Percentiles rank a stretch among this genome's conserved stretches.
These are phyloP conservation scores for Linnemannia elongata DNA, from an alignment of 192 early-diverging fungal genomes.

Conservation along the genomic window DNA sequence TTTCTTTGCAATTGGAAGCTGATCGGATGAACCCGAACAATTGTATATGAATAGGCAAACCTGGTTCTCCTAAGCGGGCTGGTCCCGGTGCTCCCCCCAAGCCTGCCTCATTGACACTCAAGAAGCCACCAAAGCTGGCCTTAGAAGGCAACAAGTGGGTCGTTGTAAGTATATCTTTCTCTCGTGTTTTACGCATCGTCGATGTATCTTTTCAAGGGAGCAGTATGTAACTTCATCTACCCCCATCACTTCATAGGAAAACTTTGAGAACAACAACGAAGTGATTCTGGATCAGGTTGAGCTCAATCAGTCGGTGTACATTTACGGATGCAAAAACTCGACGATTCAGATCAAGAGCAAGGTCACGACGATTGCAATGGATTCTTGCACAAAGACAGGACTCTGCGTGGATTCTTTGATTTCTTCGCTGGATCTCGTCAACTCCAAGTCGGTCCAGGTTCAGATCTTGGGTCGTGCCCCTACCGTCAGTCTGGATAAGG, in stretches of 20 bases:
- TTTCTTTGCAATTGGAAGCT: neutral
- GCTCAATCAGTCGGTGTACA: conserved; percentile 91
- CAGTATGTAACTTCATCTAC: neutral
- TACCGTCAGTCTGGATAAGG: conserved; percentile 92
- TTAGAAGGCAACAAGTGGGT: conserved; percentile 95
- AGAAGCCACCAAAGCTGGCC: conserved; percentile 82
- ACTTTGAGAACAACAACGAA: conserved; percentile 78
- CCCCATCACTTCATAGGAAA: conserved; percentile 68
- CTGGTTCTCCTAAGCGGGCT: conserved; percentile 56
- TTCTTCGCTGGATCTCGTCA: conserved; percentile 89
- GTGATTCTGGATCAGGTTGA: conserved; percentile 86
- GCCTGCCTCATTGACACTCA: conserved; percentile 68
- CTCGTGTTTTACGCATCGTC: neutral
- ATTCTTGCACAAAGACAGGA: conserved; percentile 92
- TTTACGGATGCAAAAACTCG: conserved; percentile 93
- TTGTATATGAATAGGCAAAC: conserved; percentile 24
- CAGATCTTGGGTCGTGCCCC: conserved; percentile 89
- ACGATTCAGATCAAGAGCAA: conserved; percentile 95
- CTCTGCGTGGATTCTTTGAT: conserved; percentile 88
- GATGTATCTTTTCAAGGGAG: neutral
- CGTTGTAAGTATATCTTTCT: conserved; percentile 59
- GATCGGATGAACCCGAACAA: neutral
- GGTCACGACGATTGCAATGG: conserved; percentile 90
- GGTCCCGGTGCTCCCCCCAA: conserved; percentile 69
- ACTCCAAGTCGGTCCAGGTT: conserved; percentile 89